Evolutionary conservation across 2,329 filamentous ascomycete species (phyloP).

Genomic region (Fusarium vanettenii): DNA sequence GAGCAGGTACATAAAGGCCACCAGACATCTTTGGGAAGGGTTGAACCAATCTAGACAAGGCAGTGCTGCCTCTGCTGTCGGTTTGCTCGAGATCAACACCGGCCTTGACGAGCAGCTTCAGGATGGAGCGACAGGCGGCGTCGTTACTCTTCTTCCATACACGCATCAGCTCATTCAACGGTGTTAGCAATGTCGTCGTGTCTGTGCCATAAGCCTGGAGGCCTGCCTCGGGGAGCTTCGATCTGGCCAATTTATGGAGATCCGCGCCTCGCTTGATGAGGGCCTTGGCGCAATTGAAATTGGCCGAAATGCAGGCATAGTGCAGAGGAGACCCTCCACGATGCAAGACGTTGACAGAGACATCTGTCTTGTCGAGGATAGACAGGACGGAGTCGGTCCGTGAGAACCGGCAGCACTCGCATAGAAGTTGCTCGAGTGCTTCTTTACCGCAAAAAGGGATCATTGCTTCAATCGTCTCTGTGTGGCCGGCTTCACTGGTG

Average conservation of each 20-base stretch:
- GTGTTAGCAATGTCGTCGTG: too few relatives aligned
- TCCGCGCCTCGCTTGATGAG: slow-evolving; percentile 33
- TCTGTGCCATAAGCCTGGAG: too few relatives aligned
- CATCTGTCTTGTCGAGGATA: slow-evolving; percentile 18
- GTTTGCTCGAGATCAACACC: slow-evolving; percentile 24
- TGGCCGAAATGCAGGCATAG: slow-evolving; percentile 15
- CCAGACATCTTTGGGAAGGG: background rate
- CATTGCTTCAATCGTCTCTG: slow-evolving; percentile 22
- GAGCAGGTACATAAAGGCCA: background rate
- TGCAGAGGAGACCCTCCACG: slow-evolving; percentile 23
- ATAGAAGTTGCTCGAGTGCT: slow-evolving; percentile 30
- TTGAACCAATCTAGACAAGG: slow-evolving; percentile 2
- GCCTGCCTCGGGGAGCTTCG: too few relatives aligned
- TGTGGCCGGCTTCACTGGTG: slow-evolving; percentile 26
- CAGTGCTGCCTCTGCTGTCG: slow-evolving; percentile 1
- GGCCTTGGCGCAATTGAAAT: slow-evolving; percentile 15
- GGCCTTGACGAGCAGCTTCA: slow-evolving; percentile 22
- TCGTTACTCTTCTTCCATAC: slow-evolving; percentile 18
- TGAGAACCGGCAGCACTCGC: slow-evolving; percentile 22
- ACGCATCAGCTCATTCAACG: too few relatives aligned
- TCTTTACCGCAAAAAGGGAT: slow-evolving; percentile 30
- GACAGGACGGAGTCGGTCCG: slow-evolving; percentile 22
- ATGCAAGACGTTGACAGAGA: slow-evolving; percentile 26
- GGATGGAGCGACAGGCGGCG: slow-evolving; percentile 4
- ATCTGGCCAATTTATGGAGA: background rate